Conservation (phyloP, 352 stramenopile species). For the Elongisporangium anandrum region DNA sequence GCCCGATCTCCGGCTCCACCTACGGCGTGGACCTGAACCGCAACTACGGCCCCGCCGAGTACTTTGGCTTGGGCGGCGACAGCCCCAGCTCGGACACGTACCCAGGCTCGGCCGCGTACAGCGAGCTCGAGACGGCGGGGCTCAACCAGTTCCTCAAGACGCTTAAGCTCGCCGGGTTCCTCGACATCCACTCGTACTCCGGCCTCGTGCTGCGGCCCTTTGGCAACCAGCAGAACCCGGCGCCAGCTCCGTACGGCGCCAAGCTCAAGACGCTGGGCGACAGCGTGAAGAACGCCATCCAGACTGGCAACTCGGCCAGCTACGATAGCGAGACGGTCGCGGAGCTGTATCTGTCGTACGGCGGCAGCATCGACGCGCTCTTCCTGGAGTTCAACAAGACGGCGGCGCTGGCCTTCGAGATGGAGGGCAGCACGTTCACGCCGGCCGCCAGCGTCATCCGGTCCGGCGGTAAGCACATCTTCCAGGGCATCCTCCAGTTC, state of each 20-base stretch:
- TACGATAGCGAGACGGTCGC: slow-evolving; percentile 12
- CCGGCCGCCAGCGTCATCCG: slow-evolving; percentile 13
- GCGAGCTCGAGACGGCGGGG: slow-evolving; percentile 20
- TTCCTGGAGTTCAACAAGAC: slow-evolving; percentile 13
- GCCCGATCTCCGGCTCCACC: slow-evolving; percentile 5
- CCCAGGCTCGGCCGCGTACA: slow-evolving; percentile 9
- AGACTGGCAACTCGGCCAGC: slow-evolving; percentile 5
- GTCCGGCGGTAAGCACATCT: slow-evolving; percentile 13
- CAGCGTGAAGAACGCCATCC: slow-evolving; percentile 12
- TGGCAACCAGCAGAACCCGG: slow-evolving; percentile 9
- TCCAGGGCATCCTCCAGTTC: slow-evolving; percentile 16
- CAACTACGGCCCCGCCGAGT: slow-evolving; percentile 17
- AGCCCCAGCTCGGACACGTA: slow-evolving; percentile 16
- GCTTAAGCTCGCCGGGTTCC: slow-evolving; percentile 9
- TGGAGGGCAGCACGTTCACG: slow-evolving; percentile 20
- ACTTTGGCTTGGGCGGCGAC: slow-evolving; percentile 7
- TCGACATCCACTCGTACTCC: slow-evolving; percentile 25
- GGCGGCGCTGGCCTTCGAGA: slow-evolving; percentile 20
- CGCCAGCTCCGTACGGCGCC: slow-evolving; percentile 8
- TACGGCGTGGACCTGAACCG: slow-evolving; percentile 27
- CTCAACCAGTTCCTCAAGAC: slow-evolving; percentile 16
- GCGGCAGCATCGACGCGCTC: slow-evolving; percentile 20
- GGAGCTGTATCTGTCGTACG: slow-evolving; percentile 21
- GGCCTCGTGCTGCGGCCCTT: slow-evolving; percentile 15
- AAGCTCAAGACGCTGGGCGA: slow-evolving; percentile 13